Evolutionary conservation across 148 eudicot genomes (phyloP), one percentile per base, ranked within the genome.

Genomic region (Selenicereus undatus): DNA sequence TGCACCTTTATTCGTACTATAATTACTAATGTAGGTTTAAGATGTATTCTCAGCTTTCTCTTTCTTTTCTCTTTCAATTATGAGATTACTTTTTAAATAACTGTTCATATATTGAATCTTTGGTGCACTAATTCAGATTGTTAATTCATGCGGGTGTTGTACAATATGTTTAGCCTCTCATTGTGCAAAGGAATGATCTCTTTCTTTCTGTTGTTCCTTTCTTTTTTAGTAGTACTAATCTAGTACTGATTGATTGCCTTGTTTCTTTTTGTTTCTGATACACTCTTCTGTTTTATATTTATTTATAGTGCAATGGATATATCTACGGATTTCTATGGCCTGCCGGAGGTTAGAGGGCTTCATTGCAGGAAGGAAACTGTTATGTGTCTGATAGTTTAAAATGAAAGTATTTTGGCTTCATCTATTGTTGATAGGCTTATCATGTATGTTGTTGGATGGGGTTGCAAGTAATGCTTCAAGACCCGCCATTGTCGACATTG

Each of bases 401-500:
- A 91, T 92, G 97, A 78, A 76, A 29, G 72, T 69, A 29, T 51
- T 84, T 78, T 82, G 89, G 84, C 20, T 89, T 79, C 35, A 84
- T 70, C 30, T 80, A 80, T 72, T 84, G 22, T 78, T 88, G 78
- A 12, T 85, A 26, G 74, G 86, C 77, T 84, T 65, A n/a, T 80
- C 81, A 79, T 89, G 82, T 56, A 56, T 80, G 69, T 62, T 80
- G 32, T 86, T 84, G 58, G 71, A 78, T 85, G 97, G 87, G 76
- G 83, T 85, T 39, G 71, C 84, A 74, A 76, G 77, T 78, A 87
- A 87, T 82, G 85, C 80, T 84, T 79, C 91, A 71, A 91, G 93
- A 79, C 97, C 98, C 17, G 73, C 88, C 52, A 88, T 88, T 87
- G 95, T 94, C 81, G 89, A 89, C 72, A 85, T 96, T 77, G 99